A percentile compares a stretch with the other conserved stretches of the same genome.
Conservation (phyloP, 352 stramenopile genomes). For the Pythium utonaiense region DNA sequence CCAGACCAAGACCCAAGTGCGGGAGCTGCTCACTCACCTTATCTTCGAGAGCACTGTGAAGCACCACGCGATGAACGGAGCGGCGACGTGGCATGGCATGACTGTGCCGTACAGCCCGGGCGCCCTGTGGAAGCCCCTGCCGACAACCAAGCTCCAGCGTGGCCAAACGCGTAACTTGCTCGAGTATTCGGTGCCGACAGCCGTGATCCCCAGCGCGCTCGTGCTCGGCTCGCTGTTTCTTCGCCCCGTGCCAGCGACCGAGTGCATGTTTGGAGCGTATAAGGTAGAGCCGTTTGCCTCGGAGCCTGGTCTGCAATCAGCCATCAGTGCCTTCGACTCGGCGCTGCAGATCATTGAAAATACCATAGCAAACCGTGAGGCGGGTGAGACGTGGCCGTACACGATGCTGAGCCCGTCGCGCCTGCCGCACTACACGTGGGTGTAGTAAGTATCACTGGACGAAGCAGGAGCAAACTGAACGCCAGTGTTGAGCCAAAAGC, state of each 20-base stretch:
- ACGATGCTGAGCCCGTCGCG: neutral
- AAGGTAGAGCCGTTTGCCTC: neutral
- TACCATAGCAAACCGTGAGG: conserved; percentile 1
- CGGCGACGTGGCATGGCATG: conserved; percentile 32
- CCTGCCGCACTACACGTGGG: conserved; percentile 12
- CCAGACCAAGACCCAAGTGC: conserved; percentile 16
- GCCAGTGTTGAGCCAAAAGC: too few species aligned
- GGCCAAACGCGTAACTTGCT: conserved; percentile 6
- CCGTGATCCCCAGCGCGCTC: neutral
- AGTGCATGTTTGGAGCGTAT: conserved; percentile 10
- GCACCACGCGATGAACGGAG: conserved; percentile 49
- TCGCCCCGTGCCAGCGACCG: neutral
- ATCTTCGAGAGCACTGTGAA: conserved; percentile 37
- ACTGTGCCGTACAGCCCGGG: conserved; percentile 8
- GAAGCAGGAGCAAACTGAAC: too few species aligned
- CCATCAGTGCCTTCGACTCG: conserved; percentile 8
- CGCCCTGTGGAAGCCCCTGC: conserved; percentile 22
- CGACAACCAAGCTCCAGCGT: conserved; percentile 2
- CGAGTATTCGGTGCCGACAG: neutral
- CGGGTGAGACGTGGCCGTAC: conserved; percentile 7
- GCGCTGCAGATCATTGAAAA: conserved; percentile 12
- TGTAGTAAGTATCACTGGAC: neutral
- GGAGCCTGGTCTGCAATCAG: neutral
- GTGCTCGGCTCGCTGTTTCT: conserved; percentile 1
- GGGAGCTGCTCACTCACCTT: conserved; percentile 30